Evolutionary conservation across 371 early-diverging fungal genomes (phyloP), one percentile per base, ranked within the genome.

Genomic region (Mortierella sp.): DNA sequence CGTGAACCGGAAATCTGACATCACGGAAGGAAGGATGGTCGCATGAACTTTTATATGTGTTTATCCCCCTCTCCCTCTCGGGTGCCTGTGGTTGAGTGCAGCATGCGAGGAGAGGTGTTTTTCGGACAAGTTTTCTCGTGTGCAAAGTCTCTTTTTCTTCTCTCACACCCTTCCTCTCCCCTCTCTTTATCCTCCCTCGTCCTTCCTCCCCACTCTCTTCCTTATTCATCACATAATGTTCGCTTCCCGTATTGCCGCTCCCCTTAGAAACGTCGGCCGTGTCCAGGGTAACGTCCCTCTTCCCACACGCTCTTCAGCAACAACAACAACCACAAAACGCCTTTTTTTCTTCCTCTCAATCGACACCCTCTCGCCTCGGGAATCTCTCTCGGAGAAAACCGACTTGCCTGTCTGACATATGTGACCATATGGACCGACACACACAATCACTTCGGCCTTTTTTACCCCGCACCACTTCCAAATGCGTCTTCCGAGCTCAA

Each of bases 231-330:
- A 41, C 38, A 72, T 65, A 72, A 84, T 84, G 84, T 80, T 84
- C 72, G 78, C 81, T 32, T 24, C 84, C 51, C 84, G 84, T 75
- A 43, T 74, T 58, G 78, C 81, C 63, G 76, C 84, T 74, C 78
- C 84, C 68, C 77, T 84, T 63, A 77, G 78, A 60, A 75, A 75
- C 46, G 71, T 73, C 58, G 76, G 81, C 41, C 84, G 78, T 51
- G 46, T 80, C 44, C 83, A 83, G 77, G 77, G 84, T 83, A 84
- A 76, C 32, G 60, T 58, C 60, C 60, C 60, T 58, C 60, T 29
- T 32, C 14, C 49, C 24, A 24, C 43, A 56, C 35, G 4, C 27
- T 7, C 32, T 29, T 21, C 24, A 51, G 5, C 14, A 49, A 35
- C 54, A 29, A n/a, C 18, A 24, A 10, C 27, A 27, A n/a, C 41